Percentiles rank a stretch among this genome's conserved stretches.
These are phyloP conservation scores for Tulasnella sp. DNA, from an alignment of 768 basidiomycete species.

Conservation along the genomic window DNA sequence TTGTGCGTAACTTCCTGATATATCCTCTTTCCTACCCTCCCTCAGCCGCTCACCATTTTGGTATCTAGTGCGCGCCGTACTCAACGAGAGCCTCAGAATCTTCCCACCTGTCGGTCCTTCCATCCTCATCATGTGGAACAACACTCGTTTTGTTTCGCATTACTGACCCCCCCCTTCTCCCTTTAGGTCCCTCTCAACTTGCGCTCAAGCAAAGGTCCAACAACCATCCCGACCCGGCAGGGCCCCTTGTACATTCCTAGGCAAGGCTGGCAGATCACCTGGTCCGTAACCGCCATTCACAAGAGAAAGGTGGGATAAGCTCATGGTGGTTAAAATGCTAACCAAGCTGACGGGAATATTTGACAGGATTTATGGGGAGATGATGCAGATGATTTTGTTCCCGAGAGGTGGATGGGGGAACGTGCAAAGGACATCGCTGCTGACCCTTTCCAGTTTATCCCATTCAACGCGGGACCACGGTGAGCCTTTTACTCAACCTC, in stretches of 20 bases:
- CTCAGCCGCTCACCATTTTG: not conserved
- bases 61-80: constrained; percentile 26
- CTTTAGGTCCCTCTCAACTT: constrained; percentile 11
- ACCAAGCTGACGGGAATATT: no score
- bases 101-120: constrained; percentile 26
- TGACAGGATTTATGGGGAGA: constrained; percentile 26
- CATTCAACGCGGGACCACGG: constrained; percentile 15
- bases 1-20: constrained; percentile 13
- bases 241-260: constrained; percentile 15
- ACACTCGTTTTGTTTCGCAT: not conserved
- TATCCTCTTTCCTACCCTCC: not conserved
- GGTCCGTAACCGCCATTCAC: constrained; percentile 21
- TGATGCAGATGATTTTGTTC: constrained; percentile 27
- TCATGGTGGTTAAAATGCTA: no score
- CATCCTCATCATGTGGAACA: not conserved
- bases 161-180: not conserved
- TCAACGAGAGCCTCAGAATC: constrained; percentile 28
- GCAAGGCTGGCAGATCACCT: not conserved
- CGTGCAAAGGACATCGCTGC: not conserved
- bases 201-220: constrained; percentile 18
- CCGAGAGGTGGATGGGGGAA: constrained; percentile 26
- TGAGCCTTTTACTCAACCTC: not conserved
- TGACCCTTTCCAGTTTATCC: constrained; percentile 11
- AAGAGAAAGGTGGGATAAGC: constrained; percentile 16
- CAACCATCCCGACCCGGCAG: not conserved